Percentiles rank a stretch among this genome's conserved stretches.
Evolutionary conservation across 2,329 filamentous ascomycete genomes (phyloP).

Genomic region (Xenosphaeropsis pyriputrescens): DNA sequence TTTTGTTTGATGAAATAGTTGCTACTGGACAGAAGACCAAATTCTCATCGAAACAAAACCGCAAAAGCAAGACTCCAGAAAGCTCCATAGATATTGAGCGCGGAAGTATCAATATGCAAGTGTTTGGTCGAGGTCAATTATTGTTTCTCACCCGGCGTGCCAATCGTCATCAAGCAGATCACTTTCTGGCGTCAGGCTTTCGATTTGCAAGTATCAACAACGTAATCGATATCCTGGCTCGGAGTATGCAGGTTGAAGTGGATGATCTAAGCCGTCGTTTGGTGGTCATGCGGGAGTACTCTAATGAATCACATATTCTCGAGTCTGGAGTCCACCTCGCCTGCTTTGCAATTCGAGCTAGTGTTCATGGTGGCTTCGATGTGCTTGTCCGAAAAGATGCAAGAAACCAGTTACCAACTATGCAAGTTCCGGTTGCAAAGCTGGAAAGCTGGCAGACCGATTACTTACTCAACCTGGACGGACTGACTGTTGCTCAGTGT

Average conservation of each 20-base stretch:
- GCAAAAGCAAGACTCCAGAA: constrained; percentile 47
- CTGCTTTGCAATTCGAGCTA: constrained; percentile 39
- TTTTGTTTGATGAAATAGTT: constrained; percentile 64
- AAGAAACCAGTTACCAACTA: constrained; percentile 43
- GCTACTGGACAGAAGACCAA: constrained; percentile 35
- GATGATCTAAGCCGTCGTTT: constrained; percentile 47
- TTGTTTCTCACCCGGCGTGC: constrained; percentile 64
- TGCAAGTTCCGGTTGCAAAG: constrained; percentile 32
- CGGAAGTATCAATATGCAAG: constrained; percentile 16
- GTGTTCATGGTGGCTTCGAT: constrained; percentile 19
- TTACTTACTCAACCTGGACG: constrained; percentile 34
- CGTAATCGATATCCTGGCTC: constrained; percentile 52
- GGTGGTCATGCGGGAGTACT: constrained; percentile 46
- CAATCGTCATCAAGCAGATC: constrained; percentile 40
- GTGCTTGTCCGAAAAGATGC: constrained; percentile 18
- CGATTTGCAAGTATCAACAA: constrained; percentile 61
- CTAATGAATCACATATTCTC: constrained; percentile 27
- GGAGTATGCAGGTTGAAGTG: constrained; percentile 59
- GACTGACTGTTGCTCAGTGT: constrained; percentile 24
- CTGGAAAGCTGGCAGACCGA: constrained; percentile 38
- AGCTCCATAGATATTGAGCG: constrained; percentile 22
- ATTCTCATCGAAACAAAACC: constrained; percentile 4
- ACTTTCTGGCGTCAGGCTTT: constrained; percentile 57
- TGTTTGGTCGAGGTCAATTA: constrained; percentile 58
- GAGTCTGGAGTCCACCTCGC: constrained; percentile 40